Percentiles rank a stretch among this genome's conserved stretches.
These are phyloP conservation scores for Henningerozyma blattae DNA, from an alignment of 805 yeast genomes.

Conservation along the genomic window DNA sequence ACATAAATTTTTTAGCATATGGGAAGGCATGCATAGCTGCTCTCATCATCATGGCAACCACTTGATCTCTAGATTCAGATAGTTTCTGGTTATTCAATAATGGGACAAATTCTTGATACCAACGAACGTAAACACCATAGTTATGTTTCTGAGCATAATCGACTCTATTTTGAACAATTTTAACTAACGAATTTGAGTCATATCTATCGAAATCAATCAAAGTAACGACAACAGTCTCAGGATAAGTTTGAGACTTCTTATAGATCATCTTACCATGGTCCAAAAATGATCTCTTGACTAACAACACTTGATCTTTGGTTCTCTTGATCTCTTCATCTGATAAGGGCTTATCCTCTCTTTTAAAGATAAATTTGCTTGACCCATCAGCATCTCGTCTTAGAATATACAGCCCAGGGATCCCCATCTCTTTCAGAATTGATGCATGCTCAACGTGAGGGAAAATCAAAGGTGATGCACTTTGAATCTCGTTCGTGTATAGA, in stretches of 20 bases:
- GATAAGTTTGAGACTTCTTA: conserved; percentile 26
- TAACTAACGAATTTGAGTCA: conserved; percentile 45
- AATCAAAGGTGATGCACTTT: conserved; percentile 30
- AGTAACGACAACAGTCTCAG: conserved; percentile 66
- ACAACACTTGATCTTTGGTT: conserved; percentile 23
- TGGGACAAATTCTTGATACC: conserved; percentile 75
- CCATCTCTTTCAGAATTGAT: conserved; percentile 44
- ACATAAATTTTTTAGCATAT: conserved; percentile 80
- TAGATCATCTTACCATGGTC: conserved; percentile 50
- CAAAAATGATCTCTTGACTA: conserved; percentile 46
- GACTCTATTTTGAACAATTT: conserved; percentile 72
- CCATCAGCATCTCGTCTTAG: conserved; percentile 37
- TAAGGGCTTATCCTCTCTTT: conserved; percentile 28
- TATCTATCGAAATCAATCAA: conserved; percentile 65
- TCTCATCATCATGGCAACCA: conserved; percentile 33
- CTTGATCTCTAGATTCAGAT: conserved; percentile 14
- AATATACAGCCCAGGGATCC: conserved; percentile 39
- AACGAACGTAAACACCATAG: conserved; percentile 76
- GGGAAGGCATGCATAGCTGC: conserved; percentile 96
- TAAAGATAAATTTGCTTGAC: conserved; percentile 25
- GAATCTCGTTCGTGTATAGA: neutral
- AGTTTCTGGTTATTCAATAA: conserved; percentile 34
- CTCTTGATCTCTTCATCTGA: conserved; percentile 26
- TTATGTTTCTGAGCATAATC: conserved; percentile 75
- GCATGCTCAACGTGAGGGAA: conserved; percentile 73